phyloP scores from a whole-genome alignment of 257 asterid species.

The Leptodermis oblonga region DNA sequence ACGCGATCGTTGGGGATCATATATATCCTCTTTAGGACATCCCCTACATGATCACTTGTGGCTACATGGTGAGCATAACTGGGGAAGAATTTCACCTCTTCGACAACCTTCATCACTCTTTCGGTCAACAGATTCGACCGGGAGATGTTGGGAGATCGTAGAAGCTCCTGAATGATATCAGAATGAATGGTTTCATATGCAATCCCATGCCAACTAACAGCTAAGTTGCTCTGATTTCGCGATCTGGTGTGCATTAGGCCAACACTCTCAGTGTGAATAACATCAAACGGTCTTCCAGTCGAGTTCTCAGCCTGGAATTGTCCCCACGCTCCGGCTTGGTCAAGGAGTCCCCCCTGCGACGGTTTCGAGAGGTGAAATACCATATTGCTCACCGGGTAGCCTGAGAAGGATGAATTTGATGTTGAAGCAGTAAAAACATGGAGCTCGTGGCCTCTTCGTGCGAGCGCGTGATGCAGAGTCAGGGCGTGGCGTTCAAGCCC shows the following conservation, averaged over 20 bases:
- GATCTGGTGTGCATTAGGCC: conserved; percentile 68
- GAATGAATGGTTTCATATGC: conserved; percentile 73
- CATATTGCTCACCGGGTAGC: conserved; percentile 16
- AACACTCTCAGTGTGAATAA: conserved; percentile 69
- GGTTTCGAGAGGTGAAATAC: conserved; percentile 55
- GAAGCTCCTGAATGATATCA: conserved; percentile 60
- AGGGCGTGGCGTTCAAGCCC: conserved; percentile 78
- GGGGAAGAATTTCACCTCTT: conserved; percentile 58
- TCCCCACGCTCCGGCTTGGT: conserved; percentile 56
- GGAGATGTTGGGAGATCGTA: conserved; percentile 29
- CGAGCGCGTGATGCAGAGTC: conserved; percentile 61
- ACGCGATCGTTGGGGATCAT: conserved; percentile 73
- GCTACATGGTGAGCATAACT: conserved; percentile 73
- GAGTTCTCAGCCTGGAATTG: conserved; percentile 49
- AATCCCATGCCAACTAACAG: conserved; percentile 81
- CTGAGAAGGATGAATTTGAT: conserved; percentile 21
- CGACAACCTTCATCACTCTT: conserved; percentile 49
- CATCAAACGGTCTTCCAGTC: conserved; percentile 48
- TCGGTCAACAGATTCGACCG: conserved; percentile 30
- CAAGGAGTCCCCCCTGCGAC: conserved; percentile 60
- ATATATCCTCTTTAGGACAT: conserved; percentile 61
- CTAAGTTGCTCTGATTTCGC: conserved; percentile 43
- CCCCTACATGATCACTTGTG: conserved; percentile 69
- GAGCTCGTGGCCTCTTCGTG: conserved; percentile 64
- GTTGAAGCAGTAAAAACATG: conserved; percentile 59